Evolutionary conservation across 179 eudicot genomes (phyloP), one percentile per base, ranked within the genome.

Genomic region (Monotropa hypopitys): DNA sequence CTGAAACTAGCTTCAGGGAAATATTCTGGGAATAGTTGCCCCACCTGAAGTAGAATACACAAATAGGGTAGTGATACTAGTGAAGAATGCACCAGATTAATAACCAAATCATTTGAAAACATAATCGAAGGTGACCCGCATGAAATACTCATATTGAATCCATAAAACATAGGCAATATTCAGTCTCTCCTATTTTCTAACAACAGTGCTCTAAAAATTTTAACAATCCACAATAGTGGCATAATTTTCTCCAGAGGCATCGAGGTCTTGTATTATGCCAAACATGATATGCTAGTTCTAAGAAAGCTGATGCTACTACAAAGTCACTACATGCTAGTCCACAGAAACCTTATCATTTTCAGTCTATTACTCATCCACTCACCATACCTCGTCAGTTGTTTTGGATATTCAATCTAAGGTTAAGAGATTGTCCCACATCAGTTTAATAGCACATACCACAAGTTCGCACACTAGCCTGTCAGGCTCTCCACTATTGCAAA

Each of bases 331-430:
- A 50, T 16, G 42, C 13, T 28, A 49, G 15, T 72, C 75, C 75
- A 32, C 57, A 26, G 57, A 23, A 38, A 26, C 35, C 23, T 70
- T 45, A 13, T 70, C 51, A 15, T 56, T 56, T 5, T 71, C 51
- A 6, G 4, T 18, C 15, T 21, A 38, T 7, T 16, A 21, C 23
- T 16, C 57, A 46, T 47, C 12, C 23, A 46, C 56, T 32, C 75
- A 9, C 23, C 33, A 46, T 16, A 18, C 21, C 16, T 18, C 4
- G 18, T 20, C 23, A 18, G 49, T 50, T 49, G 26, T 10, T 47
- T 72, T 47, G 75, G 75, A 72, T 47, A 32, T 49, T 28, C 28
- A 72, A 72, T 72, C 61, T 16, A 15, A 61, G 66, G 66, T 12
- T 11, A 12, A n/a, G 20, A 61, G 66, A 35, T 61, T 28, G 65